phyloP scores from a whole-genome alignment of 1,284 basidiomycete species.

The Erythrobasidium hasegawianum region DNA sequence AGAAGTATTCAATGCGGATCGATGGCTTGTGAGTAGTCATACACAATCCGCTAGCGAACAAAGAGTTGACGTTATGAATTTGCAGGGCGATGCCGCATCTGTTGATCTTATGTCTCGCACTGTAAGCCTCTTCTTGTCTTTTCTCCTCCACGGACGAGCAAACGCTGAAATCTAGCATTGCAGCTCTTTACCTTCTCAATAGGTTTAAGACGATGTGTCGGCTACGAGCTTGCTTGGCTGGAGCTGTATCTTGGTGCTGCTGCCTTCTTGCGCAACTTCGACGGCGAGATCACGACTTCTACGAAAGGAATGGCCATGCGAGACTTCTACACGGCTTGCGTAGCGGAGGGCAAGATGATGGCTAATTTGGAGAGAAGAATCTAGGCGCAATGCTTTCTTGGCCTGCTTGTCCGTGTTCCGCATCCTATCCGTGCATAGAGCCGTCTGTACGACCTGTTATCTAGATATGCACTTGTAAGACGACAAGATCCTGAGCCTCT shows the following conservation, averaged over 20 bases:
- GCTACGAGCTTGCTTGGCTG: conserved; percentile 21
- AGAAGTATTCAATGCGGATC: conserved; percentile 51
- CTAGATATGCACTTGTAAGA: too few relatives aligned
- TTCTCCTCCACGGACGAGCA: too few relatives aligned
- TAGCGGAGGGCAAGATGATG: conserved; percentile 3
- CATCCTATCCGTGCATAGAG: too few relatives aligned
- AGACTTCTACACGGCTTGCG: conserved; percentile 4
- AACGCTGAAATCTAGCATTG: too few relatives aligned
- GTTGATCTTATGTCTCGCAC: conserved; percentile 12
- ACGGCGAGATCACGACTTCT: conserved; percentile 1
- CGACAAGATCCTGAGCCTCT: too few relatives aligned
- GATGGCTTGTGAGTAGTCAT: conserved; percentile 49
- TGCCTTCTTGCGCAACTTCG: conserved; percentile 21
- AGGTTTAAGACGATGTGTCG: conserved; percentile 5
- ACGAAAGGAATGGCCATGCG: not conserved
- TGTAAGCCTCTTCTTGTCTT: too few relatives aligned
- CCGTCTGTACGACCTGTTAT: too few relatives aligned
- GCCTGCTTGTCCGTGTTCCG: too few relatives aligned
- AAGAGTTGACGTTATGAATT: not conserved
- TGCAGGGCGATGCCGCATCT: conserved; percentile 4
- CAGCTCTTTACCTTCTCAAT: conserved; percentile 11
- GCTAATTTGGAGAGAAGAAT: too few relatives aligned
- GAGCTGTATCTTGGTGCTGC: conserved; percentile 14
- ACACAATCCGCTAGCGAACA: not conserved
- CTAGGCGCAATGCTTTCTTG: too few relatives aligned